A percentile compares a stretch with the other conserved stretches of the same genome.
Conservation (phyloP, 1,139 yeast species). For the Hanseniaspora sp. region DNA sequence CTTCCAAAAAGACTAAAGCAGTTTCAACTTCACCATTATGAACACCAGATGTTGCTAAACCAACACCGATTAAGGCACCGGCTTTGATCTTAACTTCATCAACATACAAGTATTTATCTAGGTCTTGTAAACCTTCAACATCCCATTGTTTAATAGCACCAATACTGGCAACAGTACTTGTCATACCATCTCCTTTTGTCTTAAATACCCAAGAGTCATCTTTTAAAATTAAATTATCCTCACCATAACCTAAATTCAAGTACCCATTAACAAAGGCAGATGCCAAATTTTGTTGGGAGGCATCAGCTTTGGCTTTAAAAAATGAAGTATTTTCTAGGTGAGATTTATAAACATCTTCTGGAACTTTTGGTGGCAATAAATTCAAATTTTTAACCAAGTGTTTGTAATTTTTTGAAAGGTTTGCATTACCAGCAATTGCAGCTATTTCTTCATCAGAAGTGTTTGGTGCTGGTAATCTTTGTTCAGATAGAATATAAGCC, state of each 20-base stretch:
- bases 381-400: slow-evolving; percentile 81
- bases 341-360: slow-evolving; percentile 88
- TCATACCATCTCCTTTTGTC: slow-evolving; percentile 86
- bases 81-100: slow-evolving; percentile 83
- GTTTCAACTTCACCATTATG: slow-evolving; percentile 89
- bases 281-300: slow-evolving; percentile 94
- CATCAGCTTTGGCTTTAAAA: slow-evolving; percentile 54
- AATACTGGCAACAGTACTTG: slow-evolving; percentile 85
- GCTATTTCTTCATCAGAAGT: slow-evolving; percentile 67
- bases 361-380: slow-evolving; percentile 77
- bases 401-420: slow-evolving; percentile 65
- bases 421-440: slow-evolving; percentile 72
- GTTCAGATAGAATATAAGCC: slow-evolving; percentile 81
- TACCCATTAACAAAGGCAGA: slow-evolving; percentile 87
- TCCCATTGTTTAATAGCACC: slow-evolving; percentile 93
- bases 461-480: slow-evolving; percentile 34
- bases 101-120: slow-evolving; percentile 82
- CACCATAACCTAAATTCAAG: slow-evolving; percentile 80
- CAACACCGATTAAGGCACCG: slow-evolving; percentile 93
- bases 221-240: slow-evolving; percentile 69
- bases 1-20: slow-evolving; percentile 74
- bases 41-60: slow-evolving; percentile 86
- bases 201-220: slow-evolving; percentile 84
- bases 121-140: slow-evolving; percentile 75
- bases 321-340: slow-evolving; percentile 69